phyloP scores from a whole-genome alignment of 179 eudicot species.

The Monotropa hypopitys region DNA sequence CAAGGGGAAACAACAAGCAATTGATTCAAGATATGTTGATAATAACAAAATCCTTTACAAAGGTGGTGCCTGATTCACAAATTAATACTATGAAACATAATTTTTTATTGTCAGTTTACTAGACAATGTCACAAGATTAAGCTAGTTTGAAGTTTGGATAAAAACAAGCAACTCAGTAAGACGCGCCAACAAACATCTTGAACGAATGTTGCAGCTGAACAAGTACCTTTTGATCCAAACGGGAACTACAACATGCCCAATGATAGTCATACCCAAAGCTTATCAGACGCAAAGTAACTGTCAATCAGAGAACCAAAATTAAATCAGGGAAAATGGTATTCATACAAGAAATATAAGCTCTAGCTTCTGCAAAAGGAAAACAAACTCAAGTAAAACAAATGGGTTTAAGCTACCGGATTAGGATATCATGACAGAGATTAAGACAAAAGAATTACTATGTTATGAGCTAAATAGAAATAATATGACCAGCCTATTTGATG shows the following conservation, averaged over 20 bases:
- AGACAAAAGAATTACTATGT: not conserved
- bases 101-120: not conserved
- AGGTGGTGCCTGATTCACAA: not conserved
- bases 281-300: constrained; percentile 83
- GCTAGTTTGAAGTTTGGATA: not conserved
- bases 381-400: not conserved
- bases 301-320: constrained; percentile 12
- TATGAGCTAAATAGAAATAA: not conserved
- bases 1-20: not conserved
- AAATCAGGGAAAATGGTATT: not conserved
- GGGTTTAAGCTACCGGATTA: not conserved
- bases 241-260: constrained; percentile 52
- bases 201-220: not conserved
- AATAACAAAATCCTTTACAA: not conserved
- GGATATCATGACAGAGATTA: not conserved
- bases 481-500: constrained; percentile 2
- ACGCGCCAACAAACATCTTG: not conserved
- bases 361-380: not conserved
- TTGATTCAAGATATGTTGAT: not conserved
- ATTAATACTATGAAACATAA: not conserved
- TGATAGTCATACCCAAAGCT: constrained; percentile 94
- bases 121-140: not conserved
- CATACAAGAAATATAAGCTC: not conserved
- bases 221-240: constrained; percentile 66
- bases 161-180: not conserved